A percentile compares a stretch with the other conserved stretches of the same genome.
These are phyloP conservation scores for Tephrocybe sp. DNA, from an alignment of 768 basidiomycete species.

Conservation along the genomic window DNA sequence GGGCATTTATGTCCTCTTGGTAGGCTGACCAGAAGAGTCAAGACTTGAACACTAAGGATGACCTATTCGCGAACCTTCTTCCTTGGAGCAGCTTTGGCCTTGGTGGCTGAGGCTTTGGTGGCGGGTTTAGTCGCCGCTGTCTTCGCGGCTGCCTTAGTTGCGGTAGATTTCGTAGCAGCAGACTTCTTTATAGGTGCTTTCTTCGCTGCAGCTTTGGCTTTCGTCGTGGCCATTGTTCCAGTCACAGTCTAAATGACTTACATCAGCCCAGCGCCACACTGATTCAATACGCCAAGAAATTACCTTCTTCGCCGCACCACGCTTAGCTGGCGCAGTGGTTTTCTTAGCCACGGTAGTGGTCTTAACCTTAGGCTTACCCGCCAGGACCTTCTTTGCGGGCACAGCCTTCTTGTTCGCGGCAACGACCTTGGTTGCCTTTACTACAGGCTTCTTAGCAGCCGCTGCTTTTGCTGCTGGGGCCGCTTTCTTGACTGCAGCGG, in stretches of 20 bases:
- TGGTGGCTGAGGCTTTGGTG: slow-evolving; percentile 27
- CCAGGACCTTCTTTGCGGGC: slow-evolving; percentile 33
- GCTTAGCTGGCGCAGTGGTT: slow-evolving; percentile 34
- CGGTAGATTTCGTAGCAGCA: slow-evolving; percentile 26
- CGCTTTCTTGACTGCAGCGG: slow-evolving; percentile 19
- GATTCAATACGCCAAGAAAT: background rate
- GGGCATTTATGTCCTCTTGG: slow-evolving; percentile 26
- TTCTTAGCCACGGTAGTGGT: slow-evolving; percentile 32
- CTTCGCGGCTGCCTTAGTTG: slow-evolving; percentile 30
- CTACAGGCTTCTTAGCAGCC: slow-evolving; percentile 28
- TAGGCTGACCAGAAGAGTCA: slow-evolving; percentile 20
- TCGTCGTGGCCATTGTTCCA: slow-evolving; percentile 41
- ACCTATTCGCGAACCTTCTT: slow-evolving; percentile 31
- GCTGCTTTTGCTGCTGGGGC: slow-evolving; percentile 24
- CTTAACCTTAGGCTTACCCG: slow-evolving; percentile 39
- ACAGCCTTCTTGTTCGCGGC: slow-evolving; percentile 21
- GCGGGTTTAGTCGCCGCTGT: slow-evolving; percentile 25
- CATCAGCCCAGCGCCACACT: background rate
- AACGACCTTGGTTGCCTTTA: slow-evolving; percentile 32
- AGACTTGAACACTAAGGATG: background rate
- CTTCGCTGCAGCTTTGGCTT: slow-evolving; percentile 34
- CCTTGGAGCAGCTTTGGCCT: slow-evolving; percentile 28
- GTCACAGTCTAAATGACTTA: slow-evolving; percentile 36
- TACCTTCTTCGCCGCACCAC: slow-evolving; percentile 42
- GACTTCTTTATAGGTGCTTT: slow-evolving; percentile 21